Evolutionary conservation across 306 rosid species (phyloP), one percentile per base, ranked within the genome.

Genomic region (Hylodesmum podocarpum): DNA sequence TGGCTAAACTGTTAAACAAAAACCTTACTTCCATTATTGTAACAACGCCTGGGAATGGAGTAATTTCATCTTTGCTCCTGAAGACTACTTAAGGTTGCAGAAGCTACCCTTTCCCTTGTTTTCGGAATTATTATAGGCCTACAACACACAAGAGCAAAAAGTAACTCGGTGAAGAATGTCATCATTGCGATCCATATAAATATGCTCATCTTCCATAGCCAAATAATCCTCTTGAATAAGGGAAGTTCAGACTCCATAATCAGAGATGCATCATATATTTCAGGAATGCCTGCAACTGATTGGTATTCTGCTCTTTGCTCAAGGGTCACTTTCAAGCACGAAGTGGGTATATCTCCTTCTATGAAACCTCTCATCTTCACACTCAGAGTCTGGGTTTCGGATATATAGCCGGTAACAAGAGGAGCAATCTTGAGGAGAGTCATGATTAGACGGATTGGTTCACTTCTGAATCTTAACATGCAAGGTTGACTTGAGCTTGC

Each of bases 211-310:
- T 84, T 94, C 98, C 97, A 94, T 69, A 67, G 49, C 96, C 97
- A 94, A 34, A 92, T 33, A 37, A 91, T 61, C 86, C 87, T 82
- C 82, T 71, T 87, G 22, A 88, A 78, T 13, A 89, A 66, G 33
- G 97, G 93, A 81, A 86, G 93, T 74, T 90, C 77, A 0, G 93
- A 91, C 46, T 86, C 87, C 53, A 94, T 76, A 69, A 82, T 69
- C 39, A 90, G 33, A 25, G 78, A 82, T 72, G 97, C 89, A 70
- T 89, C 92, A 8, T 94, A 91, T 81, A 94, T 82, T 79, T 91
- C 88, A 25, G 97, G 98, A 76, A 91, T 90, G 54, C 98, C 98
- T 37, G 94, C 96, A 47, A 96, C 94, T 78, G 88, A 83, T 5
- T 8, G 84, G 80, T 80, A 85, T 75, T 85, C 93, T 40, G 96